Percentiles rank a stretch among this genome's conserved stretches.
Conservation (phyloP, 768 basidiomycete species). For the Lactarius evosmus region DNA sequence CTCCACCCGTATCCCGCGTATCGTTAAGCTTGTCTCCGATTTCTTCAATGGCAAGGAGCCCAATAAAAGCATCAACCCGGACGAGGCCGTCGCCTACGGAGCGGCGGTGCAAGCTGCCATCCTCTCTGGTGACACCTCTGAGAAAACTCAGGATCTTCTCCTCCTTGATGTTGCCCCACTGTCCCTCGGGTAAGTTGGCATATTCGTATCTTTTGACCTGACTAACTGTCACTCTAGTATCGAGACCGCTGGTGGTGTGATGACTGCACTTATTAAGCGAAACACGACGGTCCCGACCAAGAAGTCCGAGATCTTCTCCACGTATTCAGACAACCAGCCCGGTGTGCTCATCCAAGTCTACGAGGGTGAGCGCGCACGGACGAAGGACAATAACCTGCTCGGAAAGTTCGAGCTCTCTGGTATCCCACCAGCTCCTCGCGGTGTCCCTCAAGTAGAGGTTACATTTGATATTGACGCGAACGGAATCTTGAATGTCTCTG, state of each 20-base stretch:
- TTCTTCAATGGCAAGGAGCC: constrained; percentile 99
- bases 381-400: constrained; percentile 97
- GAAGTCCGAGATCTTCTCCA: constrained; percentile 98
- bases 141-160: constrained; percentile 95
- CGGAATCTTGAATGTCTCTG: constrained; percentile 94
- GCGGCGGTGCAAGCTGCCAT: constrained; percentile 98
- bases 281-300: constrained; percentile 99
- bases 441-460: constrained; percentile 96
- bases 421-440: constrained; percentile 95
- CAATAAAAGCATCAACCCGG: constrained; percentile 99
- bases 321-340: constrained; percentile 97
- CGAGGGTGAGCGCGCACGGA: constrained; percentile 97
- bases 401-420: constrained; percentile 98
- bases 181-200: constrained; percentile 51
- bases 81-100: constrained; percentile 98
- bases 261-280: constrained; percentile 97
- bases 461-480: constrained; percentile 98
- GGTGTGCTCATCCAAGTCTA: constrained; percentile 98
- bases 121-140: constrained; percentile 95
- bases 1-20: constrained; percentile 96
- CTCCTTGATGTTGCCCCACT: constrained; percentile 92
- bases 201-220: constrained; percentile 32
- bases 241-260: constrained; percentile 98
- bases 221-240: constrained; percentile 48
- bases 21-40: constrained; percentile 96